Evolutionary conservation across 768 basidiomycete genomes (phyloP).

Genomic region (Rhizopogon vesiculosus): DNA sequence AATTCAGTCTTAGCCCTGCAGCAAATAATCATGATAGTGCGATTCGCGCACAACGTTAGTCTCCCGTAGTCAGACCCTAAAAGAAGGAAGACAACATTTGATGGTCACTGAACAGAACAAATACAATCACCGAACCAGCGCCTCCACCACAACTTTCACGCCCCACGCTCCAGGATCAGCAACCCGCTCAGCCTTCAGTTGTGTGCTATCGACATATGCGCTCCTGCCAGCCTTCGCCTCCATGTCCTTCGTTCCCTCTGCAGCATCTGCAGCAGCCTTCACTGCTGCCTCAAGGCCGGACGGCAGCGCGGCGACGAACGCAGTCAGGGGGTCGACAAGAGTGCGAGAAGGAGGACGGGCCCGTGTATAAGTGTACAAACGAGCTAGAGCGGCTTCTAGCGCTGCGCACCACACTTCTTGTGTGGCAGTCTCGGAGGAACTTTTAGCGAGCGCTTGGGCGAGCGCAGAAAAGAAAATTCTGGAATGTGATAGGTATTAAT

Average conservation of each 20-base stretch:
- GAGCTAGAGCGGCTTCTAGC: slow-evolving; percentile 49
- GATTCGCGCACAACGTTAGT: not conserved
- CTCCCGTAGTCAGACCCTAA: too few relatives aligned
- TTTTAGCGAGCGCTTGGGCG: slow-evolving; percentile 60
- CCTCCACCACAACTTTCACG: slow-evolving; percentile 68
- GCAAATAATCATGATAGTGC: too few relatives aligned
- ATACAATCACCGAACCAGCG: slow-evolving; percentile 24
- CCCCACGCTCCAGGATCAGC: slow-evolving; percentile 94
- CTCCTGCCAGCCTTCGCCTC: slow-evolving; percentile 86
- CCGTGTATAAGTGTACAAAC: slow-evolving; percentile 78
- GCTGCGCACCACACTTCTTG: slow-evolving; percentile 57
- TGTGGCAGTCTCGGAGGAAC: slow-evolving; percentile 27
- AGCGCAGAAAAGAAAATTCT: slow-evolving; percentile 92
- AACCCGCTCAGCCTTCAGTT: slow-evolving; percentile 56
- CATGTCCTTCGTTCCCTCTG: slow-evolving; percentile 68
- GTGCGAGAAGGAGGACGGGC: slow-evolving; percentile 89
- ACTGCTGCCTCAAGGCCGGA: slow-evolving; percentile 48
- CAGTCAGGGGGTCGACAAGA: slow-evolving; percentile 85
- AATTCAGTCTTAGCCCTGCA: too few relatives aligned
- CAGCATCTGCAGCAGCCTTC: slow-evolving; percentile 55
- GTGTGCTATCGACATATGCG: slow-evolving; percentile 74
- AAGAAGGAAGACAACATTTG: too few relatives aligned
- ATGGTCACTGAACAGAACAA: not conserved
- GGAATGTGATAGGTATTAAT: not conserved
- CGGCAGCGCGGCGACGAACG: slow-evolving; percentile 49